Base-by-base conservation (phyloP, 257 asterid species). In the Haberlea rhodopensis region DNA sequence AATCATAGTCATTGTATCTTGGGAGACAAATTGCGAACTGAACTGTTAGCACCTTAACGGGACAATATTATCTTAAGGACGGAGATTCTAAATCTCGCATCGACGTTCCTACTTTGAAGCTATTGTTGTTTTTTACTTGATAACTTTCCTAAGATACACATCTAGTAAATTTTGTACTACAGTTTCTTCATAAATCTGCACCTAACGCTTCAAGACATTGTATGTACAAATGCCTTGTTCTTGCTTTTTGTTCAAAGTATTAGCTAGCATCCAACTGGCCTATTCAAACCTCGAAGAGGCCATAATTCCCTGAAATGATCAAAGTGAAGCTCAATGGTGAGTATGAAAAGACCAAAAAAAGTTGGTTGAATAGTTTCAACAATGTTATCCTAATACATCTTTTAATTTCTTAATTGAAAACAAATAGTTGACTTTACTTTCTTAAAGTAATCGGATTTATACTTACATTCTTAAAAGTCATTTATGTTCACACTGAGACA, bases 401-500 rank as follows among this genome's bases (percentile, higher is more conserved):
- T n/a, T 26, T 13, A 19, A 25, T 59, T 32, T 59, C n/a, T n/a
- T 9, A 0, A 34, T 2, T 9, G 13, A 56, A 18, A n/a, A n/a
- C n/a, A 26, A 26, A 2, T 15, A 19, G n/a, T 56, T 18, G 20
- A 25, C 21, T 18, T 25, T 27, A 25, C 21, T 18, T 25, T 27
- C 2, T 27, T 24, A 1, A 2, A 34, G 3, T 2, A 1, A 6
- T 34, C n/a, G 22, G 45, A 25, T n/a, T 16, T 19, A 18, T 16
- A 3, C 49, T 37, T 10, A 28, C 45, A 19, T 5, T 4, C 48
- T 9, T 22, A 18, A 46, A 28, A 57, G 60, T 67, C 60, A 6
- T 13, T 18, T 27, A 28, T 8, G 61, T 19, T 69, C 48, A 68
- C 55, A 31, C 67, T 4, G 9, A 57, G 27, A 53, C 19, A 20